A percentile compares a stretch with the other conserved stretches of the same genome.
These are phyloP conservation scores for Cryphonectria carpinicola DNA, from an alignment of 2,329 filamentous ascomycete species.

Conservation along the genomic window DNA sequence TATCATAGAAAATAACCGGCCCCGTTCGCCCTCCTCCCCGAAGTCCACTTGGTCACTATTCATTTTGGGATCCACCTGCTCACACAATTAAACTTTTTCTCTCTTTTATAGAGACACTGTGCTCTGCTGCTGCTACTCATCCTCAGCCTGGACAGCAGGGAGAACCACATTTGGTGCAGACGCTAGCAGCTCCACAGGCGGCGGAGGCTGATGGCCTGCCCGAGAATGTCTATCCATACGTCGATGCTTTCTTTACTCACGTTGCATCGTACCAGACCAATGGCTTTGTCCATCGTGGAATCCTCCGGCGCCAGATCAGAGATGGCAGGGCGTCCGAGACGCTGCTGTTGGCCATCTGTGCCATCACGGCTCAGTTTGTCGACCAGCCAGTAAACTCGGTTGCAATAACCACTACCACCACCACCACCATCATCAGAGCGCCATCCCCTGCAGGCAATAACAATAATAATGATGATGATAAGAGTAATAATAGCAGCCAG, in stretches of 20 bases:
- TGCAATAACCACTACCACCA: background rate
- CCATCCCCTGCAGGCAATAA: background rate
- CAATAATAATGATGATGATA: too few relatives aligned
- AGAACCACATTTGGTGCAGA: background rate
- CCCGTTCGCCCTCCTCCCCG: too few relatives aligned
- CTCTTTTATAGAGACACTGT: background rate
- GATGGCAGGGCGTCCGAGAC: constrained; percentile 3
- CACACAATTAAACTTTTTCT: too few relatives aligned
- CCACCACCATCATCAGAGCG: too few relatives aligned
- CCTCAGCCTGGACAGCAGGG: background rate
- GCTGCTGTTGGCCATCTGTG: constrained; percentile 4
- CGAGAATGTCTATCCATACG: background rate
- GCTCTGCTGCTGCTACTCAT: background rate
- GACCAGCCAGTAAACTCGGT: background rate
- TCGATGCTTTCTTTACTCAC: constrained; percentile 3
- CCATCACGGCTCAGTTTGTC: constrained; percentile 1
- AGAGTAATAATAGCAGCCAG: background rate
- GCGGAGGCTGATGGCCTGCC: constrained; percentile 1
- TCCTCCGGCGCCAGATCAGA: background rate
- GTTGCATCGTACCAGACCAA: constrained; percentile 2
- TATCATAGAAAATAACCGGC: background rate
- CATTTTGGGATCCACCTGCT: too few relatives aligned
- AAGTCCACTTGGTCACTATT: too few relatives aligned
- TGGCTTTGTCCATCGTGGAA: constrained; percentile 4
- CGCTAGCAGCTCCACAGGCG: constrained; percentile 1